Base-by-base conservation (phyloP, 106 monocot genomes). In the Dioscorea dumetorum region DNA sequence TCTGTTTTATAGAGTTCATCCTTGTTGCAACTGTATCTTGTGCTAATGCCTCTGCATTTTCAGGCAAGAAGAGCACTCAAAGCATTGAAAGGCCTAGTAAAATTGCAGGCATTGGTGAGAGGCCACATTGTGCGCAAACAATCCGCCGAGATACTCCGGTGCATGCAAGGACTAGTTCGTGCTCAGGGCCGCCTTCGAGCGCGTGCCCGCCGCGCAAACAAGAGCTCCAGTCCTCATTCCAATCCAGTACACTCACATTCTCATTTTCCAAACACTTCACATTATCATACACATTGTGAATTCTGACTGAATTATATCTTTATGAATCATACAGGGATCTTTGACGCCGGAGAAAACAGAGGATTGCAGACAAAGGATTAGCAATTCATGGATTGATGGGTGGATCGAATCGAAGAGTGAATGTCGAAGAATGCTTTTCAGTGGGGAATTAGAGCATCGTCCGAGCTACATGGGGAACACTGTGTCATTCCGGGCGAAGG, bases 401-500 rank as follows among this genome's bases (percentile, higher is more conserved):
- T 59, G 60, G 24, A 80, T 83, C 17, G 85, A 85, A 0, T 53
- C 85, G 0, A 84, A 81, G 81, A 86, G 83, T 49, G 88, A 93
- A 41, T 86, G 83, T 63, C 72, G 79, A 1, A 50, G 71, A 50
- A 78, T 81, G 69, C 59, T 79, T 41, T 82, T 87, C 70, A 82
- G 84, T 24, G 75, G 77, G 1, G 87, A 80, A 73, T 62, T 82
- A 2, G 94, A 41, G 5, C 41, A 87, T 63, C 76, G 78, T 61
- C 90, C 94, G 0, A 84, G 78, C 65, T 94, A 94, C 87, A 94
- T 94, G 94, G 81, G 82, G 4, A 84, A 89, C 69, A 94, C 94
- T 0, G 84, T 90, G 78, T 90, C 94, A 1, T 94, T 83, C n/a
- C 69, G 69, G 71, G 86, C 86, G 20, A 94, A 90, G 31, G 69